Conservation (phyloP, 805 yeast genomes). For the Wickerhamiella occidentalis region DNA sequence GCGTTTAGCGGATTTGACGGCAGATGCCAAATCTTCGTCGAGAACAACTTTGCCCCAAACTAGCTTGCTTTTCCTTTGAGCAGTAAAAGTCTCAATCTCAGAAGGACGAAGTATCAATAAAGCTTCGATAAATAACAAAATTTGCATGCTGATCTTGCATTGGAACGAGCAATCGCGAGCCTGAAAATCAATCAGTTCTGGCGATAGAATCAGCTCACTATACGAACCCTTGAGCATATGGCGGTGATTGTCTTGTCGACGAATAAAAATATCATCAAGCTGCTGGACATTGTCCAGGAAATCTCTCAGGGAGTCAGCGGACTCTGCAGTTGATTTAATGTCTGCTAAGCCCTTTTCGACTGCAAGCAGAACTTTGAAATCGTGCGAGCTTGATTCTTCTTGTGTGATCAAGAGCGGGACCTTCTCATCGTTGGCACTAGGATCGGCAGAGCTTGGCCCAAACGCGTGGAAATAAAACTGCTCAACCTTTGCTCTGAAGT, state of each 20-base stretch:
- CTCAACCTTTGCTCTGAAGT: slow-evolving; percentile 1
- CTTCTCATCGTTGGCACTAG: background rate
- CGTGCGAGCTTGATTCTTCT: background rate
- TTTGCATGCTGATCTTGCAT: slow-evolving; percentile 3
- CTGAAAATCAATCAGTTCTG: background rate
- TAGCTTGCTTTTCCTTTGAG: background rate
- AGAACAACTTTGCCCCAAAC: slow-evolving; percentile 3
- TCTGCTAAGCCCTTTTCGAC: background rate
- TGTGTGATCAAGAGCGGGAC: background rate
- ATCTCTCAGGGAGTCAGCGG: background rate
- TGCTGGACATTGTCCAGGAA: background rate
- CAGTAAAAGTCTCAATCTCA: background rate
- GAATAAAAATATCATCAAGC: background rate
- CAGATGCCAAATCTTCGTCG: background rate
- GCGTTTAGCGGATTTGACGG: background rate
- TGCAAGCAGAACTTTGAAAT: background rate
- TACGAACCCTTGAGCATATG: background rate
- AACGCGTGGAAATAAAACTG: background rate
- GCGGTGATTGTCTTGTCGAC: too few relatives aligned
- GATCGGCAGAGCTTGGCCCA: background rate
- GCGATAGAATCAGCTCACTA: background rate
- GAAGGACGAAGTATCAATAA: slow-evolving; percentile 2
- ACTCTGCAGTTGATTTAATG: background rate
- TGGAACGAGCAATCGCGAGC: background rate
- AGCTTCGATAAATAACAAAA: slow-evolving; percentile 9